Conservation (phyloP, 2,329 filamentous ascomycete genomes). For the Xylariaceae sp. region DNA sequence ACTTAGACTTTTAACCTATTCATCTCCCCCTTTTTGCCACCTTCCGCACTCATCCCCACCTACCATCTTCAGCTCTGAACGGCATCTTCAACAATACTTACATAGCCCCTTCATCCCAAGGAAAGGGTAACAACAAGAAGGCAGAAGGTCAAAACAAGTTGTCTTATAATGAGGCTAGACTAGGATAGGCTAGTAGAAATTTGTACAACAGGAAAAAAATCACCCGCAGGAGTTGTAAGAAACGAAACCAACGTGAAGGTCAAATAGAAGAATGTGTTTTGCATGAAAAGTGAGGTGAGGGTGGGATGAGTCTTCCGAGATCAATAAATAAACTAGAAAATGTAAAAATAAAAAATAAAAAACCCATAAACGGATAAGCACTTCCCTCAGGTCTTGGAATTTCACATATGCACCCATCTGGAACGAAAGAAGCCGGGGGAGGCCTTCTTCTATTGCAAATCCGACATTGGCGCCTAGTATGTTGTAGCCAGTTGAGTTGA, state of each 20-base stretch:
- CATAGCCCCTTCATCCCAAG: neutral
- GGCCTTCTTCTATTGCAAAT: no score
- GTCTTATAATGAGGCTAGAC: slow-evolving; percentile 6
- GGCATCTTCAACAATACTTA: slow-evolving; percentile 7
- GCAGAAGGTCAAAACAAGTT: neutral
- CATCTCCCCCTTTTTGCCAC: neutral
- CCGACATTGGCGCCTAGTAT: no score
- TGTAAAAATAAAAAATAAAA: no score
- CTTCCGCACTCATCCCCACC: neutral
- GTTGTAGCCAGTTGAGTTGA: no score
- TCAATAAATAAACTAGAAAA: neutral
- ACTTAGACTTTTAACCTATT: slow-evolving; percentile 9
- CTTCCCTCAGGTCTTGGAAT: no score
- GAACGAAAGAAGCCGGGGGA: no score
- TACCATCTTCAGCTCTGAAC: slow-evolving; percentile 5
- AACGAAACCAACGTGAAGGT: neutral
- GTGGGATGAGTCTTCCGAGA: no score
- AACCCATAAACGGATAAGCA: no score
- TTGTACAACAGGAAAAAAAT: slow-evolving; percentile 9
- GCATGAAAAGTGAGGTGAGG: neutral
- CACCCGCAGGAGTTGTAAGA: slow-evolving; percentile 1
- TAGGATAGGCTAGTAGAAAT: slow-evolving; percentile 9
- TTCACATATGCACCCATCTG: no score
- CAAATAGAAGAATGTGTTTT: neutral
- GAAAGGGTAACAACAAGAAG: neutral